phyloP scores from a whole-genome alignment of 2,329 filamentous ascomycete genomes.

The Aspergillus oerlinghausenensis region DNA sequence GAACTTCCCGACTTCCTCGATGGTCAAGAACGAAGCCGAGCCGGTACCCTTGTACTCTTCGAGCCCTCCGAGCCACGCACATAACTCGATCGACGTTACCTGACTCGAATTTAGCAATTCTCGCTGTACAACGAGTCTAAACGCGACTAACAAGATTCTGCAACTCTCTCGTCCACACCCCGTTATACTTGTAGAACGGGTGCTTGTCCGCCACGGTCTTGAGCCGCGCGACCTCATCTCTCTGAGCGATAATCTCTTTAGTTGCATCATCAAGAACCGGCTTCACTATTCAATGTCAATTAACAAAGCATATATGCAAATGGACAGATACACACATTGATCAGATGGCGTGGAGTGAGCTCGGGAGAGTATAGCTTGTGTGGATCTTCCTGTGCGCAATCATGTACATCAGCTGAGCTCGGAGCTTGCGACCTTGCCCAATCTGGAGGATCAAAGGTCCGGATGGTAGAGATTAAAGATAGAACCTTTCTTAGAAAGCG shows the following conservation, averaged over 20 bases:
- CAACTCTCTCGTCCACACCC: constrained; percentile 75
- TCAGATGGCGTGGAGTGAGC: constrained; percentile 79
- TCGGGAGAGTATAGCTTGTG: constrained; percentile 77
- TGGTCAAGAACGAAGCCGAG: constrained; percentile 69
- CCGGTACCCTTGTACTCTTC: constrained; percentile 50
- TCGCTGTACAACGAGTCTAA: not conserved
- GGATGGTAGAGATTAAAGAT: not conserved
- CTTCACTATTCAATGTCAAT: constrained; percentile 49
- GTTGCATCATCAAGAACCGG: constrained; percentile 67
- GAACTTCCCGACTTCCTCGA: constrained; percentile 78
- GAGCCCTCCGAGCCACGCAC: constrained; percentile 77
- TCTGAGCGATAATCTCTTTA: constrained; percentile 65
- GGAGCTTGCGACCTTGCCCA: not conserved
- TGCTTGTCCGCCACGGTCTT: constrained; percentile 71
- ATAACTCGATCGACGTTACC: constrained; percentile 56
- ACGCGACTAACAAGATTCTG: constrained; percentile 65
- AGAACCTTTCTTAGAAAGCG: constrained; percentile 69
- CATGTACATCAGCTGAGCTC: not conserved
- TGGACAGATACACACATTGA: constrained; percentile 46
- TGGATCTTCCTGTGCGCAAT: constrained; percentile 56
- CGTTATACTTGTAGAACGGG: constrained; percentile 98
- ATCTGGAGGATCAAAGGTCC: not conserved
- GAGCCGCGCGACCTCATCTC: constrained; percentile 66
- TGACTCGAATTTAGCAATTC: constrained; percentile 23
- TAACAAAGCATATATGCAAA: not conserved